phyloP scores from a whole-genome alignment of 345 rosid species.

The Eucalyptus rudis region DNA sequence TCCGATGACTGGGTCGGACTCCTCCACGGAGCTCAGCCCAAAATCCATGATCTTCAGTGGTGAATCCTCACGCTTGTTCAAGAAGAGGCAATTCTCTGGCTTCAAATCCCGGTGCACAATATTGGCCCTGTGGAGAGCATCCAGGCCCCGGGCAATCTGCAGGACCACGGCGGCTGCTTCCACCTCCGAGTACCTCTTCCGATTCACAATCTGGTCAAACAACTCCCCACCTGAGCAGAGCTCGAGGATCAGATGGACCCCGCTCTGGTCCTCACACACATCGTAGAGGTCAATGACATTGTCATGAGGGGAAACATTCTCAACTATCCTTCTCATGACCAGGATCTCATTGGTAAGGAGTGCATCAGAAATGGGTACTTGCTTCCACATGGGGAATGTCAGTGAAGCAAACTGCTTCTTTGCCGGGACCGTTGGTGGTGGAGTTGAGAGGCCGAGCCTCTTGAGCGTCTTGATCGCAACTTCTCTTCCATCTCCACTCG shows the following conservation, averaged over 20 bases:
- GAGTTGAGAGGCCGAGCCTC: conserved; percentile 17
- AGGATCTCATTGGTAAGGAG: conserved; percentile 49
- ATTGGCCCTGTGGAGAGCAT: conserved; percentile 32
- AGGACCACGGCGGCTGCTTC: conserved; percentile 39
- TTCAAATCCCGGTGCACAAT: conserved; percentile 61
- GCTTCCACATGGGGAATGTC: conserved; percentile 24
- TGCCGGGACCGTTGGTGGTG: neutral
- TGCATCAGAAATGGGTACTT: conserved; percentile 44
- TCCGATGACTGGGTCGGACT: conserved; percentile 54
- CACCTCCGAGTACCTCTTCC: conserved; percentile 21
- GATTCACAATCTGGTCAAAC: conserved; percentile 42
- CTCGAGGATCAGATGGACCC: conserved; percentile 53
- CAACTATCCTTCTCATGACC: conserved; percentile 55
- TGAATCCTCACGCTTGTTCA: conserved; percentile 27
- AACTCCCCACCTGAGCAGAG: conserved; percentile 53
- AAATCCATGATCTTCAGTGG: conserved; percentile 65
- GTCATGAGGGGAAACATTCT: conserved; percentile 47
- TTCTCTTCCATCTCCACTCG: conserved; percentile 1
- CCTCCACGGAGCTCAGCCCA: conserved; percentile 59
- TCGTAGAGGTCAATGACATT: conserved; percentile 52
- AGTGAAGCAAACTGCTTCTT: conserved; percentile 4
- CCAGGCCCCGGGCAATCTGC: conserved; percentile 46
- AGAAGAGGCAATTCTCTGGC: conserved; percentile 58
- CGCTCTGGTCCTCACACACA: conserved; percentile 47
- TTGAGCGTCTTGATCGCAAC: conserved; percentile 52